Base-by-base conservation (phyloP, 176 grass and related monocot species). In the Avena insularis region DNA sequence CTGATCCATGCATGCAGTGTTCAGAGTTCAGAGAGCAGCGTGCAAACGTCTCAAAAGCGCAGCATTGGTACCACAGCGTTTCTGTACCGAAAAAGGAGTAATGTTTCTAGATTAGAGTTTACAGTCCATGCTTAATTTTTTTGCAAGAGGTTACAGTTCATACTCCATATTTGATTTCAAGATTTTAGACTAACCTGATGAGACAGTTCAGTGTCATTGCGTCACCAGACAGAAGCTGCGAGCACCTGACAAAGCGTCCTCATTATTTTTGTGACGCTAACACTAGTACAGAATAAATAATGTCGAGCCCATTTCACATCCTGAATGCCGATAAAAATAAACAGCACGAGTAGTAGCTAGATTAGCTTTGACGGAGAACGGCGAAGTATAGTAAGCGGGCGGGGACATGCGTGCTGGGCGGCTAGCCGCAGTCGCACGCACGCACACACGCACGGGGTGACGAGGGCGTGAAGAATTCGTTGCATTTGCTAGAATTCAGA, bases 401-500 rank as follows among this genome's bases (percentile, higher is more conserved):
- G 60, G 59, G 31, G 58, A 53, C 83, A 84, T 45, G 86, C 79
- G 43, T 27, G 89, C 77, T 69, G 51, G 65, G 29, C 36, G 19
- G 40, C 40, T 48, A 48, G 13, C 29, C 36, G 73, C 60, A 43
- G 2, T 59, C 9, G 72, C 71, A n/a, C 40, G 40, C 40, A 47
- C 36, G 61, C 21, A 57, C 53, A 35, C 80, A 82, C 73, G 73
- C 19, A 63, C 25, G 7, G 4, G 79, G 49, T 64, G 23, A 76
- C 47, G 73, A 56, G 45, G n/a, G 80, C 48, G 67, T 67, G 63
- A 33, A 14, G 64, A 35, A 35, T 81, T 48, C 33, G 33, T 35
- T 35, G 31, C 14, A 48, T 54, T 76, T 27, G 82, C 82, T 85
- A 85, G 62, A 91, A 88, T 91, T 91, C 90, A 91, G 90, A 76